Conservation (phyloP, 805 yeast species). For the Lipomyces chichibuensis region DNA sequence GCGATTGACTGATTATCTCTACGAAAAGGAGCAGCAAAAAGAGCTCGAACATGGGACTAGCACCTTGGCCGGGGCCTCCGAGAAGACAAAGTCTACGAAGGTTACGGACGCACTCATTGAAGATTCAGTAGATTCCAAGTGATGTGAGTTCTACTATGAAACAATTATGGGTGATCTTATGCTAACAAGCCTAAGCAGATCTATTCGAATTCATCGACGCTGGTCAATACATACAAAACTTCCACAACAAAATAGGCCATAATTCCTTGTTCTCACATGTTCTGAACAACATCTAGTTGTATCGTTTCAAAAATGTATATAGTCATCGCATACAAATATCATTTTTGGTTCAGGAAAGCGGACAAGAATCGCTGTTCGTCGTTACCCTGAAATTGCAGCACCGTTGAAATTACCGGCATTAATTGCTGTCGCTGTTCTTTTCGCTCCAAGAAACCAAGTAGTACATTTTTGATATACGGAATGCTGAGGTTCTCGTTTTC, state of each 20-base stretch:
- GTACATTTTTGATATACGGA: conserved; percentile 83
- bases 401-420: conserved; percentile 79
- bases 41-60: conserved; percentile 1
- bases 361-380: conserved; percentile 75
- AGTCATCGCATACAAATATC: neutral
- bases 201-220: neutral
- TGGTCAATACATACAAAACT: neutral
- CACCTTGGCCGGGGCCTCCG: neutral
- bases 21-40: conserved; percentile 22
- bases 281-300: neutral
- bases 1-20: conserved; percentile 27
- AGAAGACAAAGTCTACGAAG: neutral
- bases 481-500: conserved; percentile 33
- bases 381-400: conserved; percentile 65
- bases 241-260: neutral
- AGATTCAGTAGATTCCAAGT: neutral
- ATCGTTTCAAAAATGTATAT: neutral
- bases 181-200: neutral
- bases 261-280: neutral
- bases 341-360: conserved; percentile 46
- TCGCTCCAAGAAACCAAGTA: conserved; percentile 89
- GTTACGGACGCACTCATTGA: neutral
- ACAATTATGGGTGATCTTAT: neutral
- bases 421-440: conserved; percentile 86
- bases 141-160: neutral